Evolutionary conservation across 176 grass and related monocot species (phyloP), one percentile per base, ranked within the genome.

Genomic region (Pontederia crassipes): DNA sequence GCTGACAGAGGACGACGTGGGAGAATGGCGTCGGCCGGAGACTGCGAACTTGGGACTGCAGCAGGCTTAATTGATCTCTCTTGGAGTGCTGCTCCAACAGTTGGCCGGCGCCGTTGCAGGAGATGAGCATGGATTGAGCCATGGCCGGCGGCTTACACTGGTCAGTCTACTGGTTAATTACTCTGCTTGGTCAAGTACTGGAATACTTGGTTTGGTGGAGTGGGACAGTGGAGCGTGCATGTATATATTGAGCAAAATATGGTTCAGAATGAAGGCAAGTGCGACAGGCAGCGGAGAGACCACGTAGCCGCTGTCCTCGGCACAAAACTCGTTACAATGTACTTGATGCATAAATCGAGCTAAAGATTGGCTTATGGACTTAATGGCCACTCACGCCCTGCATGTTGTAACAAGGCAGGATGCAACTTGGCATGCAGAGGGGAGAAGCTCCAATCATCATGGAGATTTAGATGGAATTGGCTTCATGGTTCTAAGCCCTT

Each of bases 81-180:
- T 52, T 79, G 57, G n/a, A 80, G 32, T 40, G 32, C 32, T 40
- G 32, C 32, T 40, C 58, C 52, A 69, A 46, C 48, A 71, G 56
- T 57, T 57, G 75, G 45, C 66, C 73, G 71, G 78, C 80, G 60
- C 46, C 65, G 65, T 72, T 72, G 71, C 87, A 76, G 52, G 87
- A 85, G 65, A 85, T 53, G 70, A 92, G 79, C 93, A 98, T 88
- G 72, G 87, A 91, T 83, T 83, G 84, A 28, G 84, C 93, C 87
- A 92, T 91, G 51, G 65, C 32, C 32, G 32, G 32, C 1, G 6
- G 32, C 32, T 40, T 40, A 40, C 20, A 24, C 20, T 24, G 66
- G n/a, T n/a, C n/a, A n/a, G n/a, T n/a, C n/a, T n/a, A n/a, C n/a
- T n/a, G n/a, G n/a, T 53, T 57, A 50, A 53, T 48, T 16, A 17